Evolutionary conservation across 495 filamentous ascomycete species (phyloP).

Genomic region (Tuber calosporum): DNA sequence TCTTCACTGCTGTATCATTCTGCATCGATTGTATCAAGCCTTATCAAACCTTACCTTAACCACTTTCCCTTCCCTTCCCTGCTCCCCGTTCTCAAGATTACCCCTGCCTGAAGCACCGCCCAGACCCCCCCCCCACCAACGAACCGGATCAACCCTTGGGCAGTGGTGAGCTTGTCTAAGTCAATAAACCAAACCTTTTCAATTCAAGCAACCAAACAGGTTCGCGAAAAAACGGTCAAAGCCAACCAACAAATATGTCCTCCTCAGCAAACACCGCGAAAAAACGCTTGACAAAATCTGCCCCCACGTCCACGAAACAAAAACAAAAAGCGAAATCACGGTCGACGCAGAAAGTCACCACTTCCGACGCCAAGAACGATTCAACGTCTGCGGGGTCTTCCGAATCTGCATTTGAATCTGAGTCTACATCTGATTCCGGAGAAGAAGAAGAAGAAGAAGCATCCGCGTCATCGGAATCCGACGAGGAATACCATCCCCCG

Average conservation of each 20-base stretch:
- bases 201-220: neutral
- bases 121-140: neutral
- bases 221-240: neutral
- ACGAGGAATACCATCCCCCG: constrained; percentile 17
- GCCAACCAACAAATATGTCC: neutral
- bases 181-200: neutral
- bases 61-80: neutral
- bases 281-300: neutral
- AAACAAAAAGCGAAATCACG: constrained; percentile 1
- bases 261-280: constrained; percentile 5
- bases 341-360: neutral
- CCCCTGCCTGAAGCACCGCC: neutral
- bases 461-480: neutral
- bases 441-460: constrained; percentile 2
- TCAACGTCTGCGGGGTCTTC: neutral
- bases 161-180: neutral
- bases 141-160: neutral
- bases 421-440: neutral
- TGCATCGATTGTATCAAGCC: neutral
- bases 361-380: neutral
- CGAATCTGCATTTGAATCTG: neutral
- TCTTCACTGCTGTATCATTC: neutral
- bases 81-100: neutral
- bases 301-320: neutral
- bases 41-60: neutral